phyloP scores from a whole-genome alignment of 2,329 filamentous ascomycete genomes.

The Fusarium scirpi region DNA sequence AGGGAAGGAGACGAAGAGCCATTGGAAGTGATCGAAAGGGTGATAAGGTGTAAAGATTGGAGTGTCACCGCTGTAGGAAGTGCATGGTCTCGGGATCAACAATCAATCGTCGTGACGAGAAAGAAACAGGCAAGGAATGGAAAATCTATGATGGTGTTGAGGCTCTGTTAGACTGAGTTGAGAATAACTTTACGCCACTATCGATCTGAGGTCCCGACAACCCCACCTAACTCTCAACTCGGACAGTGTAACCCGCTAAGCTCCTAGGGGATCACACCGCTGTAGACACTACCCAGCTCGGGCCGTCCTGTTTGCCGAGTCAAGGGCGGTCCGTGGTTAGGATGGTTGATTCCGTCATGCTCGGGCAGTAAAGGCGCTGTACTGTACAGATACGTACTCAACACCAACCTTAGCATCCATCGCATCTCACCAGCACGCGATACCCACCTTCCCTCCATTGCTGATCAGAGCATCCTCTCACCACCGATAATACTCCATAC shows the following conservation, averaged over 20 bases:
- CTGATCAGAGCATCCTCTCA: constrained; percentile 4
- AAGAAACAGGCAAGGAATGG: background rate
- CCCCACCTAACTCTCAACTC: constrained; percentile 6
- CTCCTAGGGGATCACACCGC: constrained; percentile 19
- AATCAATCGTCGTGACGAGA: background rate
- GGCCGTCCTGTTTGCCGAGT: constrained; percentile 46
- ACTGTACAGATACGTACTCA: constrained; percentile 20
- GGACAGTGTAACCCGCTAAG: constrained; percentile 16
- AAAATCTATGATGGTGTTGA: constrained; percentile 44
- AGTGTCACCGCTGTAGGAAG: background rate
- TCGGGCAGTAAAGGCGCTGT: constrained; percentile 13
- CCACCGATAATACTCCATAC: constrained; percentile 25
- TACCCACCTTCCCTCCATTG: constrained; percentile 5
- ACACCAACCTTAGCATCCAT: constrained; percentile 9
- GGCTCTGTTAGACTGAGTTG: constrained; percentile 34
- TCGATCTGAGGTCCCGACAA: background rate
- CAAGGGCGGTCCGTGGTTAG: constrained; percentile 23
- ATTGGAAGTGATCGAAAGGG: constrained; percentile 13
- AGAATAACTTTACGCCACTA: constrained; percentile 30
- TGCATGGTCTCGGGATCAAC: constrained; percentile 11
- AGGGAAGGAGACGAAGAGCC: constrained; percentile 34
- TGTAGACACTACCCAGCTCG: constrained; percentile 37
- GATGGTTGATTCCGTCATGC: constrained; percentile 45
- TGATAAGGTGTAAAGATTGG: background rate
- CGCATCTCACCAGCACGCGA: constrained; percentile 29